These are phyloP conservation scores for Arthrinium puccinioides DNA, from an alignment of 2,329 filamentous ascomycete species.

Conservation along the genomic window DNA sequence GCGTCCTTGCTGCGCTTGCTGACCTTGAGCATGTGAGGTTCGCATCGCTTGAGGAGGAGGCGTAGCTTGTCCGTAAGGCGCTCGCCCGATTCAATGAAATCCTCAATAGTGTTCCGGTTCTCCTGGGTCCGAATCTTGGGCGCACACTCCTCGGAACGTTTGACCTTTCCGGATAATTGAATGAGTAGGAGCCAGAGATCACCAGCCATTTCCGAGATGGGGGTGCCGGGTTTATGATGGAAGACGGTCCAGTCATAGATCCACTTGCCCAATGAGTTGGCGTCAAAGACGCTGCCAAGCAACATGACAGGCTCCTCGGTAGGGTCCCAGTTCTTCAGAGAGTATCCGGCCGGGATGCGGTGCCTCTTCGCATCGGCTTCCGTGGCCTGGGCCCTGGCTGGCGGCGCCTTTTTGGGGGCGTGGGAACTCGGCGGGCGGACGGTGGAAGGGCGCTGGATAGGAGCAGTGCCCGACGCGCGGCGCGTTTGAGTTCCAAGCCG, in stretches of 20 bases:
- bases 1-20: conserved; percentile 65
- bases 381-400: conserved; percentile 38
- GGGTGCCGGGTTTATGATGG: conserved; percentile 71
- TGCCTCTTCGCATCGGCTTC: conserved; percentile 55
- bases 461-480: conserved; percentile 33
- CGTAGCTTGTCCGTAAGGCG: conserved; percentile 80
- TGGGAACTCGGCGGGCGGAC: conserved; percentile 37
- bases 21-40: conserved; percentile 90
- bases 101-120: conserved; percentile 73
- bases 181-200: conserved; percentile 94
- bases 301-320: conserved; percentile 89
- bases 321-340: conserved; percentile 97
- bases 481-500: conserved; percentile 32
- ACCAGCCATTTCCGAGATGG: conserved; percentile 84
- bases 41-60: conserved; percentile 81
- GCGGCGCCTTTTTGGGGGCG: conserved; percentile 29
- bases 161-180: conserved; percentile 88
- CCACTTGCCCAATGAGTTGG: conserved; percentile 97
- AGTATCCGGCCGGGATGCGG: conserved; percentile 82
- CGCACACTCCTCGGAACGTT: conserved; percentile 75
- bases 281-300: conserved; percentile 91
- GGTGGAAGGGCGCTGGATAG: conserved; percentile 45
- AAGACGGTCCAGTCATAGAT: conserved; percentile 99
- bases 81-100: conserved; percentile 86
- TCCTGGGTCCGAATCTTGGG: conserved; percentile 65